Percentiles rank a stretch among this genome's conserved stretches.
Evolutionary conservation across 148 eudicot genomes (phyloP).

Genomic region (Nepenthes mirabilis): DNA sequence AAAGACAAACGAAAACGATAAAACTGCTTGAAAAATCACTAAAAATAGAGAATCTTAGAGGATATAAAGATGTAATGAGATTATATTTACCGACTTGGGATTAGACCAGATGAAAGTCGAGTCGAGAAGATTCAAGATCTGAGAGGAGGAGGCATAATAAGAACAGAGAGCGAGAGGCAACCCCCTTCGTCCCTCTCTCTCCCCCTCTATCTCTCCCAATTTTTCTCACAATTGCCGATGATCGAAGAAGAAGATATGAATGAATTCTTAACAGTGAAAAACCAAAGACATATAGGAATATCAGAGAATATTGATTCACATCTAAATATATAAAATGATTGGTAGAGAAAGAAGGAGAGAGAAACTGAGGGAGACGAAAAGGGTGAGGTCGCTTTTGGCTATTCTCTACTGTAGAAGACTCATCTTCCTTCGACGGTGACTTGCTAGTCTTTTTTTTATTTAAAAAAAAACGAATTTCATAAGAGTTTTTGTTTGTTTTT

Average conservation of each 20-base stretch:
- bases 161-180: constrained; percentile 31
- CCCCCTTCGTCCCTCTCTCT: constrained; percentile 20
- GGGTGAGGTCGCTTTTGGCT: background rate
- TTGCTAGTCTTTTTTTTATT: background rate
- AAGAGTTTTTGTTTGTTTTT: background rate
- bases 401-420: background rate
- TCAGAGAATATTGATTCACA: background rate
- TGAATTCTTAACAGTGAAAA: background rate
- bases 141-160: constrained; percentile 49
- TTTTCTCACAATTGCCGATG: too few species aligned
- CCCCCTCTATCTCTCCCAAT: background rate
- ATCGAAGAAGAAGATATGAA: background rate
- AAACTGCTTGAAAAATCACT: background rate
- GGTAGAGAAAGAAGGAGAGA: background rate
- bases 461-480: background rate
- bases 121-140: constrained; percentile 28
- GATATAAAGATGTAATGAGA: background rate
- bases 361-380: background rate
- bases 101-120: background rate
- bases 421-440: background rate
- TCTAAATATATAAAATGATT: background rate
- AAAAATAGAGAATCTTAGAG: background rate
- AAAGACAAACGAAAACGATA: background rate
- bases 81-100: background rate
- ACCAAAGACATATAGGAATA: background rate